A percentile compares a stretch with the other conserved stretches of the same genome.
Evolutionary conservation across 2,329 filamentous ascomycete genomes (phyloP).

Genomic region (Cryphonectria carpinicola): DNA sequence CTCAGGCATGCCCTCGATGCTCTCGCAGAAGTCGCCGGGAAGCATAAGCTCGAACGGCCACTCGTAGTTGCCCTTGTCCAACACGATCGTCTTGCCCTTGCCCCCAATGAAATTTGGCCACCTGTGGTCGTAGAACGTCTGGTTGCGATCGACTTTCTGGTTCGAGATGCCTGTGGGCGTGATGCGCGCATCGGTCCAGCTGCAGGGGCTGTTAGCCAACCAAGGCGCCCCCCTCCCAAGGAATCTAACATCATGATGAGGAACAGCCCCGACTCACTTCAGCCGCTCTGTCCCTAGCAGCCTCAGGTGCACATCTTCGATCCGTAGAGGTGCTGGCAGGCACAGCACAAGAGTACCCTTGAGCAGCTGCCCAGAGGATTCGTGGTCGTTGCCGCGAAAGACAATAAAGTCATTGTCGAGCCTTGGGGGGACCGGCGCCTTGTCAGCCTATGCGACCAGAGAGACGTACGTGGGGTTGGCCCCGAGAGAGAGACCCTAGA

Average conservation of each 20-base stretch:
- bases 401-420: slow-evolving; percentile 80
- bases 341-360: slow-evolving; percentile 77
- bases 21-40: slow-evolving; percentile 78
- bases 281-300: slow-evolving; percentile 71
- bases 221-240: neutral
- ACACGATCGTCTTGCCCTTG: slow-evolving; percentile 57
- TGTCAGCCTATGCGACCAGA: slow-evolving; percentile 21
- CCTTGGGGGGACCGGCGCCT: slow-evolving; percentile 44
- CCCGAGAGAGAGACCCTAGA: neutral
- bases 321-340: slow-evolving; percentile 67
- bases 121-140: slow-evolving; percentile 67
- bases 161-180: slow-evolving; percentile 63
- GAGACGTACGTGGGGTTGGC: neutral
- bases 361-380: slow-evolving; percentile 75
- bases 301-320: slow-evolving; percentile 74
- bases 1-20: slow-evolving; percentile 84
- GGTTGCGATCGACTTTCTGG: slow-evolving; percentile 62
- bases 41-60: slow-evolving; percentile 78
- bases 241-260: neutral
- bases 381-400: slow-evolving; percentile 74
- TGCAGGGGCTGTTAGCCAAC: slow-evolving; percentile 35
- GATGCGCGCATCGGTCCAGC: slow-evolving; percentile 56
- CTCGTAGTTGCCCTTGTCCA: slow-evolving; percentile 79
- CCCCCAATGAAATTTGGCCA: slow-evolving; percentile 70
- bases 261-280: slow-evolving; percentile 56